phyloP scores from a whole-genome alignment of 768 basidiomycete species.

The Pleurotus eryngii region DNA sequence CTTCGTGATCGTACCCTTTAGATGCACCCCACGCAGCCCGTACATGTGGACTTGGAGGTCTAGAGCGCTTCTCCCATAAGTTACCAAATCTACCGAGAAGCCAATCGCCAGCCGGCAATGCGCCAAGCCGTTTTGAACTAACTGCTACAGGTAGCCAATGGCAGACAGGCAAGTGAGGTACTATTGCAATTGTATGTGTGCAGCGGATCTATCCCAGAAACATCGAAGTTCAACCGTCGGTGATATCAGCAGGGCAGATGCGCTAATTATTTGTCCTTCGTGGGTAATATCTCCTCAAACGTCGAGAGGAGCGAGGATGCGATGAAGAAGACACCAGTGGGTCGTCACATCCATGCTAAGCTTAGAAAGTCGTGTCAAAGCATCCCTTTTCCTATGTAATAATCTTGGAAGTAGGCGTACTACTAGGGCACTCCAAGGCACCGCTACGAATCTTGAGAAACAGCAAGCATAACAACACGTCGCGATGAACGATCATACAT shows the following conservation, averaged over 20 bases:
- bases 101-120: background rate
- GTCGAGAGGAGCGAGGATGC: background rate
- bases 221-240: background rate
- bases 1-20: background rate
- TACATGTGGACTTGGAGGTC: background rate
- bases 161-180: too few relatives aligned
- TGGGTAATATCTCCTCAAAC: background rate
- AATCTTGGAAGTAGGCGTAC: too few relatives aligned
- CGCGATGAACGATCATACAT: too few relatives aligned
- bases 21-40: background rate
- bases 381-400: too few relatives aligned
- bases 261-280: too few relatives aligned
- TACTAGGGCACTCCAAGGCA: too few relatives aligned
- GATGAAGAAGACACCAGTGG: background rate
- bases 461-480: too few relatives aligned
- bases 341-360: background rate
- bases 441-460: too few relatives aligned
- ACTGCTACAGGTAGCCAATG: background rate
- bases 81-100: background rate
- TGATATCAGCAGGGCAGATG: too few relatives aligned
- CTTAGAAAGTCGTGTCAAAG: background rate
- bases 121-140: background rate
- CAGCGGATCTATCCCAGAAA: conserved; percentile 1
- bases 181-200: too few relatives aligned
- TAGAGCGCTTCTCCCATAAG: background rate